Evolutionary conservation across 441 rosid species (phyloP).

Genomic region (Gossypium trilobum): DNA sequence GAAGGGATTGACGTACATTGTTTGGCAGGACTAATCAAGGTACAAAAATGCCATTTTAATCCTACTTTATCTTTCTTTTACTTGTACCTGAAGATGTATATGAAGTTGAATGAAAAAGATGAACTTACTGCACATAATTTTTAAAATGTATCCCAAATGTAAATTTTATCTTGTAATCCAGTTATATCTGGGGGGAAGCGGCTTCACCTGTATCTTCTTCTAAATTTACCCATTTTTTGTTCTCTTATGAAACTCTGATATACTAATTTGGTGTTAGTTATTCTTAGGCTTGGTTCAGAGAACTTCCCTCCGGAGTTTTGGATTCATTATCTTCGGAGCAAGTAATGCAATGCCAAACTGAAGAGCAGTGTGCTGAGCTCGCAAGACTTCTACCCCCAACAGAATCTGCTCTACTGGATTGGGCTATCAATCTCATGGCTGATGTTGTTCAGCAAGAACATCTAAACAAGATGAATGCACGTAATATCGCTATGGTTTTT

Average conservation of each 20-base stretch:
- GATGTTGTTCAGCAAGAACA: slow-evolving; percentile 71
- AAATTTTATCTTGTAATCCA: not conserved
- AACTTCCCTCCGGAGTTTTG: slow-evolving; percentile 69
- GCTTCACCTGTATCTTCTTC: not conserved
- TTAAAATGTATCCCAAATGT: not conserved
- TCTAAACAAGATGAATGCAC: slow-evolving; percentile 78
- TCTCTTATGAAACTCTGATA: not conserved
- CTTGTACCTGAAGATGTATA: not conserved
- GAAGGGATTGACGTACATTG: slow-evolving; percentile 71
- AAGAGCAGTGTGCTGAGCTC: slow-evolving; percentile 59
- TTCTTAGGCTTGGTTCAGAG: slow-evolving; percentile 86
- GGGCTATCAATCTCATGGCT: slow-evolving; percentile 89
- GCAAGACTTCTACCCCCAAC: slow-evolving; percentile 58
- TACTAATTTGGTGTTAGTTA: slow-evolving; percentile 12
- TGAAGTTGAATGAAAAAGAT: not conserved
- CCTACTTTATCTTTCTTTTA: not conserved
- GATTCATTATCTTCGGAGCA: slow-evolving; percentile 70
- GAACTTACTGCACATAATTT: not conserved
- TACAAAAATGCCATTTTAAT: slow-evolving; percentile 17
- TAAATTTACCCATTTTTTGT: not conserved
- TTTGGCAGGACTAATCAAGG: slow-evolving; percentile 91
- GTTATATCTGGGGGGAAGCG: not conserved
- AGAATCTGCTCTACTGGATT: slow-evolving; percentile 68
- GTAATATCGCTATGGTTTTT: slow-evolving; percentile 79
- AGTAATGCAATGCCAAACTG: slow-evolving; percentile 72